Evolutionary conservation across 805 yeast genomes (phyloP).

Genomic region (Saturnispora ahearnii): DNA sequence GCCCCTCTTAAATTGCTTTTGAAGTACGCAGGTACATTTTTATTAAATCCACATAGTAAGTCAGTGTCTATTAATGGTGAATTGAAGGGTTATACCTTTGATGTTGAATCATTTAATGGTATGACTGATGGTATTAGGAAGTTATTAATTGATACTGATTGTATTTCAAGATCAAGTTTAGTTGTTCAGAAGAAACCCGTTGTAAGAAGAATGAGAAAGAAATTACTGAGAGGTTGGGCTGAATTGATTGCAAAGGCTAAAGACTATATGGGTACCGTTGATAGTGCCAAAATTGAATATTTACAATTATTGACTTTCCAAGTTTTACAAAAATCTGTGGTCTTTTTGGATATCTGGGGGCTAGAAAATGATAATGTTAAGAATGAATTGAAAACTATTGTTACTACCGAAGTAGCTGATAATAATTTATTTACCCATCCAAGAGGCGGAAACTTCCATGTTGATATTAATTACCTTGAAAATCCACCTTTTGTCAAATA

Average conservation of each 20-base stretch:
- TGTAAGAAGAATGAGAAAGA: conserved; percentile 57
- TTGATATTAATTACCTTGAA: conserved; percentile 35
- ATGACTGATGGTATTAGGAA: conserved; percentile 66
- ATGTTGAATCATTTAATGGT: conserved; percentile 48
- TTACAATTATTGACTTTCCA: conserved; percentile 57
- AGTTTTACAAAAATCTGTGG: conserved; percentile 54
- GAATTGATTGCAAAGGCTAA: conserved; percentile 68
- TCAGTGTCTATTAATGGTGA: conserved; percentile 27
- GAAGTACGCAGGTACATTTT: conserved; percentile 56
- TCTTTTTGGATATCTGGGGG: conserved; percentile 66
- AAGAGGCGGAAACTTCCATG: conserved; percentile 7
- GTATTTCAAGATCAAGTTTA: conserved; percentile 65
- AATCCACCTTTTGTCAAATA: conserved; percentile 54
- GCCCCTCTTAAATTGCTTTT: conserved; percentile 48
- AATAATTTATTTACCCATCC: not conserved
- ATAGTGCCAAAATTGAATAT: conserved; percentile 48
- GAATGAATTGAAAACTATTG: not conserved
- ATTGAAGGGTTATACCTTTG: conserved; percentile 40
- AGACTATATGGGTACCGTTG: conserved; percentile 58
- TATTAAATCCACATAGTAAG: conserved; percentile 54
- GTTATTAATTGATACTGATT: conserved; percentile 56
- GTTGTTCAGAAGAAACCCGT: conserved; percentile 55
- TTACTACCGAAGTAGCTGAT: not conserved
- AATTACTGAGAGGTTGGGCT: conserved; percentile 73
- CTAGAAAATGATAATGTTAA: conserved; percentile 44